Conservation (phyloP, 2,329 filamentous ascomycete species). For the Ophidiomyces ophidiicola region DNA sequence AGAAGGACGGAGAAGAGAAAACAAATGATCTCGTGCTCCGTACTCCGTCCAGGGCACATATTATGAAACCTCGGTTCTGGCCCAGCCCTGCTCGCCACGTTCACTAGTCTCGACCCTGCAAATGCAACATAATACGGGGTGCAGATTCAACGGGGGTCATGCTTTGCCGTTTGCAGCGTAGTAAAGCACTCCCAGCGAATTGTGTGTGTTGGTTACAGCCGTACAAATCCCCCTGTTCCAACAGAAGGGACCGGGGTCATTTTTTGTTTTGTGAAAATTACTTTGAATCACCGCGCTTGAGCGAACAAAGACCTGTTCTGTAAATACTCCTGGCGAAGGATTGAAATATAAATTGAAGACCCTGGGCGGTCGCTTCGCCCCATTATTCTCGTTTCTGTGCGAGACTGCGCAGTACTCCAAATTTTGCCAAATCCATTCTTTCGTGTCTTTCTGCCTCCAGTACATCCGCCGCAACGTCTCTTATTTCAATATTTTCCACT, state of each 20-base stretch:
- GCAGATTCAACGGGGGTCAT: not conserved
- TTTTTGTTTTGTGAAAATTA: conserved; percentile 1
- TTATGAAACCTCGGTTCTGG: conserved; percentile 1
- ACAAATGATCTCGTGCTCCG: no score
- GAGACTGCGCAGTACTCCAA: no score
- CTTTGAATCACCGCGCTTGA: not conserved
- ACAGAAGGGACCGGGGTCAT: not conserved
- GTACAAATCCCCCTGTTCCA: not conserved
- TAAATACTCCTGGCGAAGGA: no score
- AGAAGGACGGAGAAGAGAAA: no score
- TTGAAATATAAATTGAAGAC: no score
- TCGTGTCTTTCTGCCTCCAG: no score
- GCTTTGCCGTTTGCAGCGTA: conserved; percentile 2
- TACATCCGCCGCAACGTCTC: no score
- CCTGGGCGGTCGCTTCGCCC: no score
- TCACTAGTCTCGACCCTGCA: conserved; percentile 4
- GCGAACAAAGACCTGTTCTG: not conserved
- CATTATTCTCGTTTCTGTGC: no score
- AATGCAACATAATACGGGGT: conserved; percentile 10
- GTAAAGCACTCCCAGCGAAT: conserved; percentile 2
- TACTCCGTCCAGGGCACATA: no score
- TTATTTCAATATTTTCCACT: no score
- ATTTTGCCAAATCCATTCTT: no score
- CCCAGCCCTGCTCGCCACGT: conserved; percentile 9
- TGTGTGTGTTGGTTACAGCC: not conserved